Base-by-base conservation (phyloP, 441 rosid genomes). In the Flueggea neowawraea region DNA sequence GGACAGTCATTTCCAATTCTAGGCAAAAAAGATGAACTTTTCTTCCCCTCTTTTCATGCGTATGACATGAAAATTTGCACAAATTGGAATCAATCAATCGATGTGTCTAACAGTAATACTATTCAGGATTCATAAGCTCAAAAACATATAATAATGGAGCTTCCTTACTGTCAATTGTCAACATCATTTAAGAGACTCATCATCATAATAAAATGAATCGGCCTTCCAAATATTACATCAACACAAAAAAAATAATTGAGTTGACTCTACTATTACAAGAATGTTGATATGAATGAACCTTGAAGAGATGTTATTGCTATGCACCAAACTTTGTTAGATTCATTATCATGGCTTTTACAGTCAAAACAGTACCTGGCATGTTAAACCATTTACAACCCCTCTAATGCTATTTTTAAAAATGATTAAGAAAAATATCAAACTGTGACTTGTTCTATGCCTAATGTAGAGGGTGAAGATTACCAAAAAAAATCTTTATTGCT, bases 341-440 rank as follows among this genome's bases (percentile, higher is more conserved):
- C 50, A 47, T 47, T 12, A 47, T 47, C 45, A 43, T 43, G 8
- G 45, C 45, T 22, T 22, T 22, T 65, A 76, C 79, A 68, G 65
- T 57, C 58, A 67, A 8, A 64, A 31, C 28, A 36, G 59, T 51
- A 64, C 17, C 68, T 66, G 9, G 41, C 41, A 36, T 36, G 41
- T 36, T 4, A 36, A 0, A 62, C 12, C 63, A 63, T 57, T 52
- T 60, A 69, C 68, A 55, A 15, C 43, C 41, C 36, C 51, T 47
- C 43, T 1, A 16, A 16, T 10, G 64, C 17, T 62, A 49, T 32
- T 59, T 36, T 36, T 8, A 36, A 5, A 36, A 36, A 8, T 36
- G 41, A 36, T 36, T 36, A 3, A 36, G 41, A 36, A 36, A 36
- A 36, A 5, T 1, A 11, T 47, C n/a, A 4, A 47, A 4, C 12